Evolutionary conservation across 306 rosid species (phyloP).

Genomic region (Hippophae gyantsensis): DNA sequence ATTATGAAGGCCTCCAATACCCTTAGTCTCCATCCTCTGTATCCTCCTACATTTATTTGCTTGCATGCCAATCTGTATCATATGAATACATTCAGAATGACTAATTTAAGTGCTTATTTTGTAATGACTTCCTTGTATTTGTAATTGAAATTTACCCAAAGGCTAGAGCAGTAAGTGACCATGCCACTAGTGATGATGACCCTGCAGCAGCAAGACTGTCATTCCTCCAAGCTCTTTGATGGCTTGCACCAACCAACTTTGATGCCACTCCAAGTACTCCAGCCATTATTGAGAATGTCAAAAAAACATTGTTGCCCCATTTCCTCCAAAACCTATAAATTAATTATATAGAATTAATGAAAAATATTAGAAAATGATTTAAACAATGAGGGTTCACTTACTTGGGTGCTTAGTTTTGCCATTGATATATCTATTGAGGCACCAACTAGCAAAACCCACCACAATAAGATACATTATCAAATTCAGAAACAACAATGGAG

Average conservation of each 20-base stretch:
- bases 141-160: slow-evolving; percentile 12
- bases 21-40: slow-evolving; percentile 82
- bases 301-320: slow-evolving; percentile 74
- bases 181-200: slow-evolving; percentile 47
- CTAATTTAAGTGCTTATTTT: background rate
- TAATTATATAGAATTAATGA: too few species aligned
- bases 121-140: background rate
- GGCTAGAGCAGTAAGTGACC: slow-evolving; percentile 60
- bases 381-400: slow-evolving; percentile 16
- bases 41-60: slow-evolving; percentile 67
- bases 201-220: slow-evolving; percentile 83
- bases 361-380: too few species aligned
- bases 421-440: slow-evolving; percentile 64
- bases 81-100: background rate
- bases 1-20: slow-evolving; percentile 71
- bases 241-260: slow-evolving; percentile 59
- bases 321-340: slow-evolving; percentile 71
- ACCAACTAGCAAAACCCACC: slow-evolving; percentile 84
- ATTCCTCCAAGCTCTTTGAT: slow-evolving; percentile 72
- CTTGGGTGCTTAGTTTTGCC: slow-evolving; percentile 86
- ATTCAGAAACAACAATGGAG: slow-evolving; percentile 78
- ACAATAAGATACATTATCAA: slow-evolving; percentile 72
- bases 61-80: slow-evolving; percentile 66
- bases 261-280: slow-evolving; percentile 62
- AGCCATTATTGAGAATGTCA: slow-evolving; percentile 45